A percentile compares a stretch with the other conserved stretches of the same genome.
phyloP scores from a whole-genome alignment of 768 basidiomycete species.

The Amanita pseudoporphyria region DNA sequence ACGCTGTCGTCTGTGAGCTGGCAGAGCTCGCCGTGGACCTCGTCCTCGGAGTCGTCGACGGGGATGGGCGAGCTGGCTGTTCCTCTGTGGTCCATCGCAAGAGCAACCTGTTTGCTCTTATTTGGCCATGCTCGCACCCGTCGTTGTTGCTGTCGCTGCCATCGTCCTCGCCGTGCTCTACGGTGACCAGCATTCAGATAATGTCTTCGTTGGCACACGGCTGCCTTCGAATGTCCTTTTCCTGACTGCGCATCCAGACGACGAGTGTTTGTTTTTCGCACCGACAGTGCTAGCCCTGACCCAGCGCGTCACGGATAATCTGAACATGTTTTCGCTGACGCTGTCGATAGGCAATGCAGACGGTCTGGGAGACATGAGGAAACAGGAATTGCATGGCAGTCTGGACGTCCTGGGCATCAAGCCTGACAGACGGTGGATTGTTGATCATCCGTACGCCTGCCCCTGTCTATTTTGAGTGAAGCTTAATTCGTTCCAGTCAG shows the following conservation, averaged over 20 bases:
- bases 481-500: conserved; percentile 21
- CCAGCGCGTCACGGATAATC: neutral
- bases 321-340: conserved; percentile 46
- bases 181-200: conserved; percentile 21
- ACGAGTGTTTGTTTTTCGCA: conserved; percentile 91
- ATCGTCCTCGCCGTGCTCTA: conserved; percentile 23
- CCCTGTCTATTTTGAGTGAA: neutral
- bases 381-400: conserved; percentile 49
- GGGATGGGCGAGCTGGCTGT: conserved; percentile 25
- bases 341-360: conserved; percentile 75
- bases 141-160: conserved; percentile 18
- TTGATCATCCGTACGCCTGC: conserved; percentile 61
- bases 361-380: conserved; percentile 56
- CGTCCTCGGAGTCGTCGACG: conserved; percentile 33
- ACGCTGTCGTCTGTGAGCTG: conserved; percentile 9
- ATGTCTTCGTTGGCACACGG: conserved; percentile 12
- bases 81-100: neutral
- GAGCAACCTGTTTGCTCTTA: neutral
- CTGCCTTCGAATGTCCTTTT: conserved; percentile 37
- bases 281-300: conserved; percentile 63
- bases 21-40: conserved; percentile 23
- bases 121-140: neutral
- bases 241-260: conserved; percentile 90
- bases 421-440: conserved; percentile 39
- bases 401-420: conserved; percentile 61